These are phyloP conservation scores for Geotrichum reessii DNA, from an alignment of 1,139 yeast genomes.

Conservation along the genomic window DNA sequence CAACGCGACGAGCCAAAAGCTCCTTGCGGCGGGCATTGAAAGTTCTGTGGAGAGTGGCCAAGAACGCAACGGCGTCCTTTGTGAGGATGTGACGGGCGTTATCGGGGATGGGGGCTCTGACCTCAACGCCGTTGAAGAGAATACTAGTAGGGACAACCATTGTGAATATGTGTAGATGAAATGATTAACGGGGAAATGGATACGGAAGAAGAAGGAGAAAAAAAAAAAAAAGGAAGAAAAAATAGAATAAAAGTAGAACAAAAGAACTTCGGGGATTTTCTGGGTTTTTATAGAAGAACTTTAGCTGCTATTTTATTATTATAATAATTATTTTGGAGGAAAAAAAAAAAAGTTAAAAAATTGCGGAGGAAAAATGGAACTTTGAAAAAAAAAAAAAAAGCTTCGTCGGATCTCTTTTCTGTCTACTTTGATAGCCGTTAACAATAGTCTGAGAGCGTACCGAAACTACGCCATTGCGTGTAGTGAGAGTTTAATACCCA, in stretches of 20 bases:
- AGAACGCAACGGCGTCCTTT: conserved; percentile 61
- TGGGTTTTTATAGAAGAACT: conserved; percentile 9
- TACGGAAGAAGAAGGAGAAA: background rate
- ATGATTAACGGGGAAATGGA: too few species aligned
- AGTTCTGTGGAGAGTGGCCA: conserved; percentile 65
- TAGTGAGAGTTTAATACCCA: too few species aligned
- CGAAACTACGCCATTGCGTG: background rate
- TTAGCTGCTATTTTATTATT: background rate
- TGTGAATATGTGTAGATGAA: conserved; percentile 15
- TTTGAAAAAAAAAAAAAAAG: too few species aligned
- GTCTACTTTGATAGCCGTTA: background rate
- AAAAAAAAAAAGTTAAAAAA: background rate
- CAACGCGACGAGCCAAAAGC: conserved; percentile 53
- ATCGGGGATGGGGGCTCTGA: conserved; percentile 57
- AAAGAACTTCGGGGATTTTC: background rate
- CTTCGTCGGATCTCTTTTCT: background rate
- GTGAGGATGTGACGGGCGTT: conserved; percentile 56
- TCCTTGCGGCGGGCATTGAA: conserved; percentile 56
- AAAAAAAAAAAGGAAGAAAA: background rate
- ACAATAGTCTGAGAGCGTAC: background rate
- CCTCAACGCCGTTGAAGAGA: conserved; percentile 53
- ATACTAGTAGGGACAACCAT: conserved; percentile 35
- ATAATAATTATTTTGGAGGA: too few species aligned
- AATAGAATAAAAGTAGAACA: background rate
- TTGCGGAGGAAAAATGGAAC: conserved; percentile 16